Conservation (phyloP, 495 filamentous ascomycete genomes). For the Aspergillus heteromorphus region DNA sequence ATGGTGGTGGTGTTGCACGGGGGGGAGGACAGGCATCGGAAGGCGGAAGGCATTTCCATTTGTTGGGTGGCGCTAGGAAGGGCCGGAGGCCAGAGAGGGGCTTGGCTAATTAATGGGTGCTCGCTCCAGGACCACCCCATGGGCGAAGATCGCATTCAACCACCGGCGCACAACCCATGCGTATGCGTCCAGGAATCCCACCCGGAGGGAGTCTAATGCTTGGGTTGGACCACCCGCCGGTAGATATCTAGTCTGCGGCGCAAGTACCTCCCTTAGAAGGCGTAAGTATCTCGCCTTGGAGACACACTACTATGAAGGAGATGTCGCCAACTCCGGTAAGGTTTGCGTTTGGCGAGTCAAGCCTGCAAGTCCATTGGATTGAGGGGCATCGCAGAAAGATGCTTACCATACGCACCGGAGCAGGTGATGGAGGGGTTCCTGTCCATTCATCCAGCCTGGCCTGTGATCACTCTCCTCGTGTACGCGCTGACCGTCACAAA, state of each 20-base stretch:
- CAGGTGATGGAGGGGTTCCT: background rate
- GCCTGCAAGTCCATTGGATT: background rate
- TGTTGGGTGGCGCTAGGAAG: constrained; percentile 3
- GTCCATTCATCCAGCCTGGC: background rate
- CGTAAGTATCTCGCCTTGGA: no score
- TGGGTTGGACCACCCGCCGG: no score
- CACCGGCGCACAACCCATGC: no score
- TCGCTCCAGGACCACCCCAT: background rate
- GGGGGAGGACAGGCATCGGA: background rate
- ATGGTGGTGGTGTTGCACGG: background rate
- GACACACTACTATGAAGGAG: no score
- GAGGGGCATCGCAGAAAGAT: background rate
- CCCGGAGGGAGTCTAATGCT: no score
- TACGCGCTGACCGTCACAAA: constrained; percentile 10
- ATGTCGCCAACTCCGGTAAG: no score
- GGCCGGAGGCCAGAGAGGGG: constrained; percentile 2
- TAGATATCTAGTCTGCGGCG: no score
- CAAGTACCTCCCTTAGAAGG: no score
- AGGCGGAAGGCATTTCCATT: background rate
- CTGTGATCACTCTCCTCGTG: constrained; percentile 3
- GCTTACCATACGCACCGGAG: background rate
- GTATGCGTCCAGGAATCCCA: no score
- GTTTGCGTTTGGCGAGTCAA: background rate
- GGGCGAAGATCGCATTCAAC: background rate
- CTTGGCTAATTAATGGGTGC: constrained; percentile 2